Evolutionary conservation across 164 flowering plant species (phyloP).

Genomic region (Warburgia ugandensis): DNA sequence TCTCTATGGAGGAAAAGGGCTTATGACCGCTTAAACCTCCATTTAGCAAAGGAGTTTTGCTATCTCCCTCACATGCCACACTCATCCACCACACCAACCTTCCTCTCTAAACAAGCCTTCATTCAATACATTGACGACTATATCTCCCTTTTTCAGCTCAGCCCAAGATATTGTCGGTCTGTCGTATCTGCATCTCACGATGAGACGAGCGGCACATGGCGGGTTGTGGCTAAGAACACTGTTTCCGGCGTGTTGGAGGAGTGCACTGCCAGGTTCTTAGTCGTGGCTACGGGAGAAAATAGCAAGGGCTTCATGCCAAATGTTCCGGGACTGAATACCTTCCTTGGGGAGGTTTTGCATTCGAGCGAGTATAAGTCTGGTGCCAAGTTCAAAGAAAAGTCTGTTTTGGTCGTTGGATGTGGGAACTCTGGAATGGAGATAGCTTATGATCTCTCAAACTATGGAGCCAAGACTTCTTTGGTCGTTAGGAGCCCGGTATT

Average conservation of each 20-base stretch:
- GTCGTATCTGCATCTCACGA: slow-evolving; percentile 11
- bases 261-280: slow-evolving; percentile 29
- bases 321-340: slow-evolving; percentile 32
- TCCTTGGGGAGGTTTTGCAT: slow-evolving; percentile 36
- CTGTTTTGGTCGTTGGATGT: slow-evolving; percentile 62
- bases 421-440: slow-evolving; percentile 85
- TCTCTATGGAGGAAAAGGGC: slow-evolving; percentile 35
- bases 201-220: background rate
- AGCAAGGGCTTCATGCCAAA: slow-evolving; percentile 30
- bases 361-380: slow-evolving; percentile 40
- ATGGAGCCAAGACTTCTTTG: slow-evolving; percentile 42
- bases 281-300: slow-evolving; percentile 61
- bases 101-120: slow-evolving; percentile 20
- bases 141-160: slow-evolving; percentile 16
- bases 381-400: slow-evolving; percentile 15
- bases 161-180: slow-evolving; percentile 14
- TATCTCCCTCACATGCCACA: slow-evolving; percentile 27
- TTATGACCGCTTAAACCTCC: slow-evolving; percentile 33
- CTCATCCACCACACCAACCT: slow-evolving; percentile 15
- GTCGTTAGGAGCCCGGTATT: slow-evolving; percentile 2
- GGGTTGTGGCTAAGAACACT: background rate
- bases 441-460: slow-evolving; percentile 35
- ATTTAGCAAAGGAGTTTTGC: slow-evolving; percentile 33
- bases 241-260: slow-evolving; percentile 19
- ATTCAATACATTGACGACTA: slow-evolving; percentile 29